Conservation (phyloP, 2,329 filamentous ascomycete genomes). For the Arthroderma sp. region DNA sequence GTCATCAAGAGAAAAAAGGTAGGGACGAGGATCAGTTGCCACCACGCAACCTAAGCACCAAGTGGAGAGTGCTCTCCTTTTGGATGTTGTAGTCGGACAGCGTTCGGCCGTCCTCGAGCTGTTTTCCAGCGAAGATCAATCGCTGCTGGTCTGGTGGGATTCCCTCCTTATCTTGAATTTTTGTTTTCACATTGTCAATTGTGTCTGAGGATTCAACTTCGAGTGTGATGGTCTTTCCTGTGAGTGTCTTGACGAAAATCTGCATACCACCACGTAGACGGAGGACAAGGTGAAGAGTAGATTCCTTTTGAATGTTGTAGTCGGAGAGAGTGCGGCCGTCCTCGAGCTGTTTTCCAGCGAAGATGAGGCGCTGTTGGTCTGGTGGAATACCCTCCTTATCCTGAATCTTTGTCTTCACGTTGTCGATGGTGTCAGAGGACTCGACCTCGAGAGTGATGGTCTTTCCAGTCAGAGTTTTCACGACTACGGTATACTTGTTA, state of each 20-base stretch:
- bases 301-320: slow-evolving; percentile 95
- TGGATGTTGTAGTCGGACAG: slow-evolving; percentile 95
- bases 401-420: slow-evolving; percentile 94
- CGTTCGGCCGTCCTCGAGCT: slow-evolving; percentile 83
- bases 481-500: slow-evolving; percentile 26
- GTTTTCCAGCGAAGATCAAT: slow-evolving; percentile 86
- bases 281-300: slow-evolving; percentile 71
- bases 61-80: slow-evolving; percentile 71
- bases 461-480: slow-evolving; percentile 50
- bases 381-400: slow-evolving; percentile 96
- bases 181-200: slow-evolving; percentile 87
- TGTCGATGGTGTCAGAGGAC: slow-evolving; percentile 80
- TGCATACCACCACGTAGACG: slow-evolving; percentile 72
- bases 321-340: slow-evolving; percentile 82
- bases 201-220: slow-evolving; percentile 84
- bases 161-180: slow-evolving; percentile 72
- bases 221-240: slow-evolving; percentile 85
- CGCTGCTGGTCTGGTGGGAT: slow-evolving; percentile 93
- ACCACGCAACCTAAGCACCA: slow-evolving; percentile 62
- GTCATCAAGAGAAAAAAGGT: background rate
- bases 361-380: slow-evolving; percentile 91
- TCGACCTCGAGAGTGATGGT: slow-evolving; percentile 57
- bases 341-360: slow-evolving; percentile 91
- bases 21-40: slow-evolving; percentile 39
- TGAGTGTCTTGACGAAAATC: slow-evolving; percentile 47